These are phyloP conservation scores for Yarrowia sp. DNA, from an alignment of 805 yeast species.

Conservation along the genomic window DNA sequence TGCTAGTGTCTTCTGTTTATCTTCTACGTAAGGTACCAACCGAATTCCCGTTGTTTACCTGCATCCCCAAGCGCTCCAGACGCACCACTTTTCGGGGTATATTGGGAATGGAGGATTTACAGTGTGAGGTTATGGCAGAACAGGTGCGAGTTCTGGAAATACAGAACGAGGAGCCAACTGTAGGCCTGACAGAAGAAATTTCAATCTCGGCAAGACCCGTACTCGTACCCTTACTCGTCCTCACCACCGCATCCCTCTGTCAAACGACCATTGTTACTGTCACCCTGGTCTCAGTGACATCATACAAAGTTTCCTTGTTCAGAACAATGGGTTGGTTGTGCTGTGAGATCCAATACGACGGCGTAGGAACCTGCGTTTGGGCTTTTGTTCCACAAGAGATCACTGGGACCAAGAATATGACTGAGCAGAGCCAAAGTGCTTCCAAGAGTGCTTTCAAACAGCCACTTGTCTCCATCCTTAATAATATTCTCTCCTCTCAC, in stretches of 20 bases:
- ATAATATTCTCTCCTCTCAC: neutral
- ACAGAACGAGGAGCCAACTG: too few relatives aligned
- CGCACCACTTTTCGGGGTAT: constrained; percentile 3
- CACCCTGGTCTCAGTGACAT: neutral
- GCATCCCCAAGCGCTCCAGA: constrained; percentile 32
- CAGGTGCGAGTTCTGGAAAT: too few relatives aligned
- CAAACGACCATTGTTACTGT: neutral
- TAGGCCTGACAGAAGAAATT: too few relatives aligned
- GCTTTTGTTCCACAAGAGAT: neutral
- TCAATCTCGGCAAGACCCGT: too few relatives aligned
- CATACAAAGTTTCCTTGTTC: constrained; percentile 11
- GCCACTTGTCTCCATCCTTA: too few relatives aligned
- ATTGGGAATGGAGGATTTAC: constrained; percentile 20
- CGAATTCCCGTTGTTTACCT: constrained; percentile 15
- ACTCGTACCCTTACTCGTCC: too few relatives aligned
- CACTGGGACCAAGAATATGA: too few relatives aligned
- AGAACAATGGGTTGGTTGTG: constrained; percentile 21
- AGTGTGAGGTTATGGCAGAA: neutral
- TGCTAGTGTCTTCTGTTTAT: too few relatives aligned
- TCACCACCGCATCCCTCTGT: neutral
- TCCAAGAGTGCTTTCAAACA: too few relatives aligned
- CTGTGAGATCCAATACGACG: constrained; percentile 8
- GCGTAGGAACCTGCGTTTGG: constrained; percentile 7
- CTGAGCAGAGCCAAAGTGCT: too few relatives aligned
- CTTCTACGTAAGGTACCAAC: constrained; percentile 19